Base-by-base conservation (phyloP, 768 basidiomycete species). In the Russula sp. region DNA sequence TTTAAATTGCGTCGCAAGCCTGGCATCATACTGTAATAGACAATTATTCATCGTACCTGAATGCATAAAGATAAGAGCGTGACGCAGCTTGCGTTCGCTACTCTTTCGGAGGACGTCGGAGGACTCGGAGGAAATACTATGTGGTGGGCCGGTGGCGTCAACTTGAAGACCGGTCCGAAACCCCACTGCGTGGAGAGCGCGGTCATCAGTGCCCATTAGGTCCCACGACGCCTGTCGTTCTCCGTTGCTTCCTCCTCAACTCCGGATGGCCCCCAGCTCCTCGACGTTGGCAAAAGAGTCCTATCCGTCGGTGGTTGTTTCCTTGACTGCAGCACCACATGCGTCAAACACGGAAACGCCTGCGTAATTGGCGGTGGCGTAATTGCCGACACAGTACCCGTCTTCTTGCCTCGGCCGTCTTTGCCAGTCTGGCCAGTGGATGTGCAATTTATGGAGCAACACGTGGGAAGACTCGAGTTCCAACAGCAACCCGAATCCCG, bases 221-320 rank as follows among this genome's bases (percentile, higher is more conserved):
- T 36, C 14, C 49, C 64, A 24, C 59, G 40, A 20, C 30, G 55
- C 10, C 42, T 57, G 22, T 65, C 64, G 1, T 61, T 59, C 28
- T 61, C 64, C 5, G 32, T 44, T 14, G 14, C 24, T 4, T 69
- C 74, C 20, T 79, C 79, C 53, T 78, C 76, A 42, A 74, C 74
- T 26, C 78, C 81, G 1, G 83, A 80, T 18, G 87, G 87, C 24
- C 77, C 78, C 0, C 87, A 86, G 77, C 24, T 87, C 87, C 74
- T 86, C 85, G 16, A 89, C 80, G 54, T 79, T 81, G 46, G 84
- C 79, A 60, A 89, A 89, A n/a, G 81, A 83, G 38, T 88, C 84
- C 67, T 88, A 88, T 1, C 87, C 88, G 18, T 83, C 78, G 36
- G 84, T 80, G 40, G 79, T 74, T 28, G 77, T 79, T 66, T 85